Percentiles rank a stretch among this genome's conserved stretches.
Conservation (phyloP, 2,329 filamentous ascomycete species). For the Penicillium frequentans region DNA sequence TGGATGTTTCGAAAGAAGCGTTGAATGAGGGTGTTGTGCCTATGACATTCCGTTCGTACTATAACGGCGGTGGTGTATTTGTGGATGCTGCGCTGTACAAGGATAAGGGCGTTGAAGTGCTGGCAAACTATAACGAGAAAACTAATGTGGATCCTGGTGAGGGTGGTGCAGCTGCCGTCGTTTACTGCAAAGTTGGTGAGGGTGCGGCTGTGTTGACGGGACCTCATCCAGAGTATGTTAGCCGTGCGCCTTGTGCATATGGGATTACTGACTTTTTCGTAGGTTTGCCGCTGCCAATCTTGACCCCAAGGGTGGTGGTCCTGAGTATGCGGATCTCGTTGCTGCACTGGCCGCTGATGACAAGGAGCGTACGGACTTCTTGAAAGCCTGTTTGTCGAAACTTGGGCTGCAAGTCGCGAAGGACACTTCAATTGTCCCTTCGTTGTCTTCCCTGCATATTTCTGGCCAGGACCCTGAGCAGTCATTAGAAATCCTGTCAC, state of each 20-base stretch:
- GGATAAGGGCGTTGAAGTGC: conserved; percentile 69
- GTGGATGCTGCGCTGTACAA: conserved; percentile 69
- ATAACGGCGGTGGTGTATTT: conserved; percentile 93
- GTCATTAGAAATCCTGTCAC: conserved; percentile 66
- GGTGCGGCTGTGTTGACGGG: conserved; percentile 80
- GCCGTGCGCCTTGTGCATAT: too few species aligned
- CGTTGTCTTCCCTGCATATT: conserved; percentile 79
- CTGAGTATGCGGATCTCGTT: conserved; percentile 70
- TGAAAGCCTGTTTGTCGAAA: conserved; percentile 76
- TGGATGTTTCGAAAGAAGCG: conserved; percentile 63
- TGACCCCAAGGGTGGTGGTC: conserved; percentile 63
- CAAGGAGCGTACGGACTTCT: conserved; percentile 66
- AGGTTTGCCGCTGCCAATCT: conserved; percentile 85
- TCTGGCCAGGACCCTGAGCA: conserved; percentile 66
- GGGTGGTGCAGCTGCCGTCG: conserved; percentile 75
- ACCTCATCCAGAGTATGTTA: conserved; percentile 79
- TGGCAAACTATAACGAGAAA: conserved; percentile 76
- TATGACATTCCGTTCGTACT: conserved; percentile 72
- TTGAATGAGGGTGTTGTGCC: conserved; percentile 58
- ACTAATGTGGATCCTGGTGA: conserved; percentile 74
- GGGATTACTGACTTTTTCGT: conserved; percentile 13
- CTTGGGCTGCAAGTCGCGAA: conserved; percentile 77
- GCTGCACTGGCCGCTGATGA: conserved; percentile 69
- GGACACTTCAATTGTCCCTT: conserved; percentile 68
- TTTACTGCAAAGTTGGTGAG: conserved; percentile 79